Conservation (phyloP, 225 moss, liverwort and hornwort species). For the Pseudisothecium myosuroides region DNA sequence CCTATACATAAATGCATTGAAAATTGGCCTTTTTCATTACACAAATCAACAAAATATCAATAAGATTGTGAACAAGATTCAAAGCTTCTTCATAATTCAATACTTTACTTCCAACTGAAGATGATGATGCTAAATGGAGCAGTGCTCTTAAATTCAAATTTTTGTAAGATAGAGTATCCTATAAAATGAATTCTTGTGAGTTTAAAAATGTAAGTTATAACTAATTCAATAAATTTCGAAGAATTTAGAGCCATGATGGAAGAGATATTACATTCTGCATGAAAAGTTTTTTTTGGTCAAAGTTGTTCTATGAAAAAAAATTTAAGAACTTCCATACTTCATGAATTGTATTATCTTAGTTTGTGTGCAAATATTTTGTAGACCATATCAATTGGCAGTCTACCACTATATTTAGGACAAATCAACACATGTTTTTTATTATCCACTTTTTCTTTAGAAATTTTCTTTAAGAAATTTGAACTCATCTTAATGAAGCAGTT, state of each 20-base stretch:
- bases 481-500: background rate
- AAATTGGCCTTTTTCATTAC: background rate
- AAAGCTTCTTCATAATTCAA: background rate
- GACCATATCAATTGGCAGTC: background rate
- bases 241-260: background rate
- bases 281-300: no score
- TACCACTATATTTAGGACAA: rapidly evolving
- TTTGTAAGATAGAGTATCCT: rapidly evolving
- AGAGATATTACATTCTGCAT: background rate
- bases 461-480: background rate
- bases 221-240: background rate
- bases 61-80: background rate
- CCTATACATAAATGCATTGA: rapidly evolving
- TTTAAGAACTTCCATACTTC: background rate
- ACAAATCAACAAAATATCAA: background rate
- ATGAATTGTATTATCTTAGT: rapidly evolving
- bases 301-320: background rate
- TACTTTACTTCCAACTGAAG: rapidly evolving
- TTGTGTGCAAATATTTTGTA: background rate
- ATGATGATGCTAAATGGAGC: no score
- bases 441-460: background rate
- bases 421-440: rapidly evolving
- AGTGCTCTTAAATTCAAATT: background rate
- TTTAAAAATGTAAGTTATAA: background rate
- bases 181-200: background rate